These are phyloP conservation scores for Yarrowia galli DNA, from an alignment of 1,139 yeast species.

Conservation along the genomic window DNA sequence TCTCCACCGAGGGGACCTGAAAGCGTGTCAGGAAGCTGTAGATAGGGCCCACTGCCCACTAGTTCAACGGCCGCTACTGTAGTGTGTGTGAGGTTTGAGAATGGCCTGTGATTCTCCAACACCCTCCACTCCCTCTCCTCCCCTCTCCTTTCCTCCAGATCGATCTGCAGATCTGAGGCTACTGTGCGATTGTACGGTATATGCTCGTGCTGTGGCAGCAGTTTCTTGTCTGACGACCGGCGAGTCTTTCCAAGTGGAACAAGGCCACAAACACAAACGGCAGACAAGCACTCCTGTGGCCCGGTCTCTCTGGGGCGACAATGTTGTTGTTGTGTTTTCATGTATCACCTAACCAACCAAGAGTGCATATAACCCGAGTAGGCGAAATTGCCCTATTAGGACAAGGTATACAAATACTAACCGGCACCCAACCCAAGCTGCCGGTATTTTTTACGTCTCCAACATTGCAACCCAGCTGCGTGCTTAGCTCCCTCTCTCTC, in stretches of 20 bases:
- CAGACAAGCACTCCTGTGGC: background rate
- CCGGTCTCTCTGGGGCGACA: background rate
- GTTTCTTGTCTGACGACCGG: too few relatives aligned
- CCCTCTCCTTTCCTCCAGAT: too few relatives aligned
- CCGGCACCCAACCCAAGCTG: background rate
- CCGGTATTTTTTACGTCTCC: background rate
- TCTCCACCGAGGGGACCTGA: too few relatives aligned
- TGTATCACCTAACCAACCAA: background rate
- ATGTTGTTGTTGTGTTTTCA: background rate
- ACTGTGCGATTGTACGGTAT: background rate
- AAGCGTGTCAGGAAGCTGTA: too few relatives aligned
- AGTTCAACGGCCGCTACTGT: background rate
- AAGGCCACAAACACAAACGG: background rate
- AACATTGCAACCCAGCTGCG: background rate
- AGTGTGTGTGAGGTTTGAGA: too few relatives aligned
- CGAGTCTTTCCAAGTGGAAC: background rate
- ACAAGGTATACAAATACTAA: background rate
- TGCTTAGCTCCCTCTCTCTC: background rate
- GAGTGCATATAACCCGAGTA: constrained; percentile 7
- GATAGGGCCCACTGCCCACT: constrained; percentile 3
- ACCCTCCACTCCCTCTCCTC: too few relatives aligned
- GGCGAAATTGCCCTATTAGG: background rate
- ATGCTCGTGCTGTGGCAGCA: background rate
- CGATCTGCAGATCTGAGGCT: background rate
- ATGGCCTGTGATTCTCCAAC: too few relatives aligned